Percentiles rank a stretch among this genome's conserved stretches.
phyloP scores from a whole-genome alignment of 768 basidiomycete species.

The Hygrocybe punicea region DNA sequence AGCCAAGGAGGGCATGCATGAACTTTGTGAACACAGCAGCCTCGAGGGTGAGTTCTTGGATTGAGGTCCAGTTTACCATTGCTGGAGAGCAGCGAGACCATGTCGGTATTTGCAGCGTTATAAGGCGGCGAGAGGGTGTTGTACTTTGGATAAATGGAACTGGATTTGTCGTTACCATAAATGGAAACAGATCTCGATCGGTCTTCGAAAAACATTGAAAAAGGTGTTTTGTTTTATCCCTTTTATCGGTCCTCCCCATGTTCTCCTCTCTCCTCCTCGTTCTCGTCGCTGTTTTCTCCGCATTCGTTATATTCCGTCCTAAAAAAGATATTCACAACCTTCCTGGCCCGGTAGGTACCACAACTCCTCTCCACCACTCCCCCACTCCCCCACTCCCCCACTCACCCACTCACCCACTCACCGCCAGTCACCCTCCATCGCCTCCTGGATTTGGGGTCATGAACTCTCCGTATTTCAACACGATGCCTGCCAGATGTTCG shows the following conservation, averaged over 20 bases:
- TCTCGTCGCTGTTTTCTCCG: slow-evolving; percentile 6
- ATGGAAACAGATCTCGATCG: background rate
- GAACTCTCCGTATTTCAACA: slow-evolving; percentile 34
- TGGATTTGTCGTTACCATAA: background rate
- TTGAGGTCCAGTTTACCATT: slow-evolving; percentile 57
- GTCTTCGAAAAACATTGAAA: background rate
- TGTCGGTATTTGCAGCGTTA: background rate
- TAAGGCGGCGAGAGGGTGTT: background rate
- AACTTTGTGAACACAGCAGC: slow-evolving; percentile 47
- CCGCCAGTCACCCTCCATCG: slow-evolving; percentile 17
- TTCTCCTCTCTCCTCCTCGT: background rate
- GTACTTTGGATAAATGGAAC: background rate
- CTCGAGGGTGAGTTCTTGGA: slow-evolving; percentile 46
- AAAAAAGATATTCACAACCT: slow-evolving; percentile 13
- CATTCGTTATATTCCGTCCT: slow-evolving; percentile 8
- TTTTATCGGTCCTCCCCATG: background rate
- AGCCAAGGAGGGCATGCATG: slow-evolving; percentile 54
- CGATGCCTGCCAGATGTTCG: slow-evolving; percentile 32
- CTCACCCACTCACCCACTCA: background rate
- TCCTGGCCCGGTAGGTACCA: slow-evolving; percentile 22
- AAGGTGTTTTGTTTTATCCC: background rate
- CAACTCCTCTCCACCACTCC: background rate
- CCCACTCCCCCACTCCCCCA: too few relatives aligned
- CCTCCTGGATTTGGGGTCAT: slow-evolving; percentile 38
- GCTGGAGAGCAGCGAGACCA: slow-evolving; percentile 8